Percentiles rank a stretch among this genome's conserved stretches.
phyloP scores from a whole-genome alignment of 2,329 filamentous ascomycete species.

The Remersonia thermophila region DNA sequence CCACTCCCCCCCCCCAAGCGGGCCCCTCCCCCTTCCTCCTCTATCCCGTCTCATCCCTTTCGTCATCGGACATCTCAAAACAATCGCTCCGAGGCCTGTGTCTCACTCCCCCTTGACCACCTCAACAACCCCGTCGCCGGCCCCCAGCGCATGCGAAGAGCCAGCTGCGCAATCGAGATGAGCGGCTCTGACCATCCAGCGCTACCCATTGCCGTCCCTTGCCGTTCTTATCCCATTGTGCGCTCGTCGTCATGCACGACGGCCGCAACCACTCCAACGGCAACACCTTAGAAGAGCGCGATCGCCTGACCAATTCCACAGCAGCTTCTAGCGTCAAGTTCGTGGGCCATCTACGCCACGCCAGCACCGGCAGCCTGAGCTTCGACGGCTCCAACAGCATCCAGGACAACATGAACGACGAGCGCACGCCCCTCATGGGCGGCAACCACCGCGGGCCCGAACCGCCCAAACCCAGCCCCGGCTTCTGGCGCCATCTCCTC shows the following conservation, averaged over 20 bases:
- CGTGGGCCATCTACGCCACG: constrained; percentile 16
- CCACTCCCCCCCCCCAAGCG: too few relatives aligned
- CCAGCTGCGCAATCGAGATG: constrained; percentile 6
- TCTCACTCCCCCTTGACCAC: too few relatives aligned
- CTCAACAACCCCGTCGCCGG: not conserved
- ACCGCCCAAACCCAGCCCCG: constrained; percentile 2
- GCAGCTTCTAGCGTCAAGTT: constrained; percentile 17
- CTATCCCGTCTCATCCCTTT: too few relatives aligned
- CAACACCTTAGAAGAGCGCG: not conserved
- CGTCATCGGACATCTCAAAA: too few relatives aligned
- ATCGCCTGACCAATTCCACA: constrained; percentile 14
- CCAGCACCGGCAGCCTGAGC: constrained; percentile 4
- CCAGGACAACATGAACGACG: constrained; percentile 10
- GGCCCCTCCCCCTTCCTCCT: too few relatives aligned
- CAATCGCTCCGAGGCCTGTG: too few relatives aligned
- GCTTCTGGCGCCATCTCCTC: constrained; percentile 28
- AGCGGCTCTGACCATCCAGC: constrained; percentile 3
- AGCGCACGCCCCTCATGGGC: constrained; percentile 12
- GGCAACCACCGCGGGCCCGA: not conserved
- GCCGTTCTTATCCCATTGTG: not conserved
- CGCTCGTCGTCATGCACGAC: constrained; percentile 7
- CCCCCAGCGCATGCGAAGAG: too few relatives aligned
- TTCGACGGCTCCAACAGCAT: not conserved
- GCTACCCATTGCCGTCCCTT: not conserved
- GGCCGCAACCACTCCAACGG: too few relatives aligned